Evolutionary conservation across 495 filamentous ascomycete species (phyloP).

Genomic region (Aspergillus ellipticus): DNA sequence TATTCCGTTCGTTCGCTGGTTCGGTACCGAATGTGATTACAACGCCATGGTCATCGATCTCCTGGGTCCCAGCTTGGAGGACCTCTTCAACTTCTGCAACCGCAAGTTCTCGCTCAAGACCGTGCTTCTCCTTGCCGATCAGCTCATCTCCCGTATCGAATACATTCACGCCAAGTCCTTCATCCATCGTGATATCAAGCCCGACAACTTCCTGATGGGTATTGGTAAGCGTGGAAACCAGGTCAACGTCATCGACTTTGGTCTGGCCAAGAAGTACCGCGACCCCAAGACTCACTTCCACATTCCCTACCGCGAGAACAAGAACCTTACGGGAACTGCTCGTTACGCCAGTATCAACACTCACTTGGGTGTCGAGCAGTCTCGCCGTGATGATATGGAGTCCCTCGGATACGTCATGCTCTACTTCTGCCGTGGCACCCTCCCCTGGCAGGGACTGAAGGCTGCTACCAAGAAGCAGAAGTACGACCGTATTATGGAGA

Average conservation of each 20-base stretch:
- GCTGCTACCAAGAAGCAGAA: constrained; percentile 99
- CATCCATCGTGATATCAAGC: constrained; percentile 99
- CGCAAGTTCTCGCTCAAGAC: constrained; percentile 99
- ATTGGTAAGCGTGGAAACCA: constrained; percentile 99
- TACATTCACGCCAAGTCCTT: constrained; percentile 99
- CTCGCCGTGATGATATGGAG: constrained; percentile 99
- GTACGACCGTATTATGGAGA: constrained; percentile 99
- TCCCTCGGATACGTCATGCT: constrained; percentile 99
- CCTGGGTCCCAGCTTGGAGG: constrained; percentile 94
- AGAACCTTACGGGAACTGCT: constrained; percentile 98
- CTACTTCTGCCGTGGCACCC: constrained; percentile 98
- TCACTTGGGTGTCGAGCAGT: constrained; percentile 97
- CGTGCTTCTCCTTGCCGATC: constrained; percentile 95
- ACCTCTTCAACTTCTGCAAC: constrained; percentile 99
- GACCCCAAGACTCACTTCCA: constrained; percentile 99
- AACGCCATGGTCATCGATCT: constrained; percentile 99
- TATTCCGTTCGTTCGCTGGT: constrained; percentile 99
- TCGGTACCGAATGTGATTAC: constrained; percentile 99
- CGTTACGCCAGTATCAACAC: constrained; percentile 99
- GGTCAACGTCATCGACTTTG: constrained; percentile 99
- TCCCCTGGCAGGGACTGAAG: constrained; percentile 99
- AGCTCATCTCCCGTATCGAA: constrained; percentile 98
- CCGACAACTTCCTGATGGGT: constrained; percentile 99
- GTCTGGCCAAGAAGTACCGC: constrained; percentile 99
- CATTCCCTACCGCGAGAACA: constrained; percentile 99